Percentiles rank a stretch among this genome's conserved stretches.
These are phyloP conservation scores for Tetrahymena thermophila DNA, from an alignment of 73 alveolate species.

Conservation along the genomic window DNA sequence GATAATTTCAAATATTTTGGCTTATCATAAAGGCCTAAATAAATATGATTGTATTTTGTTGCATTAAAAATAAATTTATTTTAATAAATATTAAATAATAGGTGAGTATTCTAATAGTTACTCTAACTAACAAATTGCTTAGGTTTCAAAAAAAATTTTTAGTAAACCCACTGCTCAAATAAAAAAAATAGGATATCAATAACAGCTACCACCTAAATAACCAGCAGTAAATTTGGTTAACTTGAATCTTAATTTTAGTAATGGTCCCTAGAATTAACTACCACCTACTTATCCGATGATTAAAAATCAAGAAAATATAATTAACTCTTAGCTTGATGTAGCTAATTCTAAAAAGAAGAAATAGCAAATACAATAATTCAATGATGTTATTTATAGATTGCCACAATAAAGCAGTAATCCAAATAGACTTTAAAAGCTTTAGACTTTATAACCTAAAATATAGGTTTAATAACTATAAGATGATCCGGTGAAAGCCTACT, in stretches of 20 bases:
- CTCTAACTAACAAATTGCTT: not conserved
- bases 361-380: not conserved
- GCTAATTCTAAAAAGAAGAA: not conserved
- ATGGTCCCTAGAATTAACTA: not conserved
- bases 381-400: not conserved
- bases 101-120: not conserved
- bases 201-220: not conserved
- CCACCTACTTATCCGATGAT: not conserved
- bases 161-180: not conserved
- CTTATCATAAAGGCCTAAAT: no score
- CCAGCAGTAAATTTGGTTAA: not conserved
- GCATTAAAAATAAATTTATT: not conserved
- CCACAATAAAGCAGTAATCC: not conserved
- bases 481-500: not conserved
- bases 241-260: not conserved
- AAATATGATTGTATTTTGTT: no score
- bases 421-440: not conserved
- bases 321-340: not conserved
- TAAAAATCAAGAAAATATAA: not conserved
- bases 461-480: not conserved
- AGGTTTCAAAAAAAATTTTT: not conserved
- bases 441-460: not conserved
- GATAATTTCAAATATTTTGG: no score
- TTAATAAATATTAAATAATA: not conserved
- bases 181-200: not conserved